These are phyloP conservation scores for Coemansia sp. DNA, from an alignment of 192 early-diverging fungal species.

Conservation along the genomic window DNA sequence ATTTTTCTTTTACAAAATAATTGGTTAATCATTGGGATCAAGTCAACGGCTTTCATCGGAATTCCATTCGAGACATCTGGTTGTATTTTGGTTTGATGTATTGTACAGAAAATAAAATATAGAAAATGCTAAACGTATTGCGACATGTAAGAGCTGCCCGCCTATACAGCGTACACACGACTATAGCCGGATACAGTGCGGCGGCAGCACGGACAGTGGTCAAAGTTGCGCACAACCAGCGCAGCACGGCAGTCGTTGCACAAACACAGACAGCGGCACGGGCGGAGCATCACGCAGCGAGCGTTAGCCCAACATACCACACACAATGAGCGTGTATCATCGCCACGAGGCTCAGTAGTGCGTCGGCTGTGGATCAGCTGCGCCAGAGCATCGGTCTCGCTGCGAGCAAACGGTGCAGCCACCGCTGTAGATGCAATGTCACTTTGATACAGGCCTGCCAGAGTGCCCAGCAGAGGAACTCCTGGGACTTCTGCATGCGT, in stretches of 20 bases:
- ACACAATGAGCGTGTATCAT: constrained; percentile 29
- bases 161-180: constrained; percentile 47
- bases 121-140: too few relatives aligned
- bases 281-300: constrained; percentile 51
- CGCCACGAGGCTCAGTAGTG: constrained; percentile 7
- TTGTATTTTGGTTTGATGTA: too few relatives aligned
- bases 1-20: background rate
- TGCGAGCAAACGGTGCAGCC: constrained; percentile 26
- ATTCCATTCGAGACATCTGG: too few relatives aligned
- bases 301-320: constrained; percentile 45
- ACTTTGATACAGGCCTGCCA: background rate
- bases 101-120: too few relatives aligned
- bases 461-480: background rate
- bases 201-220: constrained; percentile 53
- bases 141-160: background rate
- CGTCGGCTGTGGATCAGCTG: constrained; percentile 44
- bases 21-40: too few relatives aligned
- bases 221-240: constrained; percentile 44
- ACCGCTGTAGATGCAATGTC: background rate
- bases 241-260: constrained; percentile 51
- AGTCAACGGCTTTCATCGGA: too few relatives aligned
- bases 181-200: constrained; percentile 43
- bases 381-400: constrained; percentile 34
- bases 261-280: constrained; percentile 50
- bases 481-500: background rate